Evolutionary conservation across 2,329 filamentous ascomycete species (phyloP).

Genomic region (Pyrenophora graminea): DNA sequence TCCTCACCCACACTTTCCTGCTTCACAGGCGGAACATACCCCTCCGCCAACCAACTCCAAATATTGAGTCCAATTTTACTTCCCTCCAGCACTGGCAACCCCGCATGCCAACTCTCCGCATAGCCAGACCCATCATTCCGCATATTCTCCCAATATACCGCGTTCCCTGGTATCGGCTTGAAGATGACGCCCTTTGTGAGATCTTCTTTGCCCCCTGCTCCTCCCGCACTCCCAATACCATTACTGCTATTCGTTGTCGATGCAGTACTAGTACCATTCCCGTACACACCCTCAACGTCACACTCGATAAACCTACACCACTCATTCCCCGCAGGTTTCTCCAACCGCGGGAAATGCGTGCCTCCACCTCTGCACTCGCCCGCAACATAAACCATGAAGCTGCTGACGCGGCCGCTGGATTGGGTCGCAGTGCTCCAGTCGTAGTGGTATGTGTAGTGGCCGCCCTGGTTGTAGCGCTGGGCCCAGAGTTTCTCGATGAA

Average conservation of each 20-base stretch:
- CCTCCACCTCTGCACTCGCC: constrained; percentile 60
- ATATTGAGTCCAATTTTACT: constrained; percentile 67
- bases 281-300: constrained; percentile 21
- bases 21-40: constrained; percentile 24
- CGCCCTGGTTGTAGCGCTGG: constrained; percentile 61
- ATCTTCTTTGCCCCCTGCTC: constrained; percentile 20
- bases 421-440: constrained; percentile 53
- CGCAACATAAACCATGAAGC: constrained; percentile 65
- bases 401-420: constrained; percentile 53
- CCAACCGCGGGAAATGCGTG: constrained; percentile 62
- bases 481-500: constrained; percentile 66
- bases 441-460: constrained; percentile 64
- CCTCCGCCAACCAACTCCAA: constrained; percentile 64
- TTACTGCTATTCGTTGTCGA: background rate
- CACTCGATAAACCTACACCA: constrained; percentile 66
- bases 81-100: constrained; percentile 60
- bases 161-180: constrained; percentile 61
- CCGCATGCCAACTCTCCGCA: constrained; percentile 64
- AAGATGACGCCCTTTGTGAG: constrained; percentile 59
- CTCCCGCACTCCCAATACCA: constrained; percentile 15
- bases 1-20: background rate
- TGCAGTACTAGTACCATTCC: background rate
- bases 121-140: constrained; percentile 60
- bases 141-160: constrained; percentile 67
- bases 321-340: constrained; percentile 47